These are phyloP conservation scores for Rutidosis leptorrhynchoides DNA, from an alignment of 129 eudicot species.

Conservation along the genomic window DNA sequence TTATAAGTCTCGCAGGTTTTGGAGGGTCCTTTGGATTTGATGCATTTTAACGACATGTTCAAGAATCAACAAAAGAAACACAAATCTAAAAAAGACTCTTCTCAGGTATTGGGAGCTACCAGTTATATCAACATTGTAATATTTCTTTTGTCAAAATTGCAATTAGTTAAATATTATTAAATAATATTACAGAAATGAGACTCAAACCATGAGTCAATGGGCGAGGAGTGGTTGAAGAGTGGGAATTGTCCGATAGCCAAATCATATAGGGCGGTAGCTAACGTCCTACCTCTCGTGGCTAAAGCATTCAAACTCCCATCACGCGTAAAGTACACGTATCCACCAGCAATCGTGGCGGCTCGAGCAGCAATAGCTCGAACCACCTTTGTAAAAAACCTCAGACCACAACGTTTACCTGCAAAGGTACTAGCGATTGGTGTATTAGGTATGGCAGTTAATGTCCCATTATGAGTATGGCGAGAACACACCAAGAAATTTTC, in stretches of 20 bases:
- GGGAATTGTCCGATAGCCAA: too few species aligned
- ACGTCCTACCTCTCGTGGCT: slow-evolving; percentile 82
- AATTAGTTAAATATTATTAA: background rate
- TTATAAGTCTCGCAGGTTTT: slow-evolving; percentile 78
- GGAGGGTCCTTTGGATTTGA: slow-evolving; percentile 77
- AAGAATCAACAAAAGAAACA: slow-evolving; percentile 51
- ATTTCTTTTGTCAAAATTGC: background rate
- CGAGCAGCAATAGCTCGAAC: slow-evolving; percentile 79
- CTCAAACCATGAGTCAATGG: slow-evolving; percentile 66
- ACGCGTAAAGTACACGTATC: slow-evolving; percentile 61
- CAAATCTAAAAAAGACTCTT: slow-evolving; percentile 47
- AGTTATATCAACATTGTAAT: background rate
- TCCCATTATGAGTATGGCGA: slow-evolving; percentile 94
- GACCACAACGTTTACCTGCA: slow-evolving; percentile 79
- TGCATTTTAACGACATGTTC: slow-evolving; percentile 66
- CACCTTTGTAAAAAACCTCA: slow-evolving; percentile 76
- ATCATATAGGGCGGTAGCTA: slow-evolving; percentile 78
- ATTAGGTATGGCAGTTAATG: slow-evolving; percentile 83
- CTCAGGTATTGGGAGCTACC: slow-evolving; percentile 47
- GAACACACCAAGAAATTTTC: too few species aligned
- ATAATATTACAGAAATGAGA: slow-evolving; percentile 54
- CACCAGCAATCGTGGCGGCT: too few species aligned
- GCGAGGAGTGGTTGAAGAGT: slow-evolving; percentile 80
- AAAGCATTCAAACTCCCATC: slow-evolving; percentile 82
- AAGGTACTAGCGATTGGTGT: slow-evolving; percentile 81